A percentile compares a stretch with the other conserved stretches of the same genome.
phyloP scores from a whole-genome alignment of 441 rosid species.

The Euphorbia celastroides region DNA sequence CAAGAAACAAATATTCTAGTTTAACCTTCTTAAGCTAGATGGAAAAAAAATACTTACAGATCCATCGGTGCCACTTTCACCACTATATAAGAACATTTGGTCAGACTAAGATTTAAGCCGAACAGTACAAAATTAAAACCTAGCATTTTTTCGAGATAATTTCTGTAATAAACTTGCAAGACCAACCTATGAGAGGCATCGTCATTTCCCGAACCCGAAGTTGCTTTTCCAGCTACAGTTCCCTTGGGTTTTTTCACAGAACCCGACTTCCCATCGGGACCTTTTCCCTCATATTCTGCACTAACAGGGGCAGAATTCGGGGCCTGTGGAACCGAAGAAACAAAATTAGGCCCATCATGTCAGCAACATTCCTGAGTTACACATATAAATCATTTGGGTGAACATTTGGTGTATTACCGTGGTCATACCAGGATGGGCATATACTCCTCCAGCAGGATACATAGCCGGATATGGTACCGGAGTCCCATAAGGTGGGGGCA shows the following conservation, averaged over 20 bases:
- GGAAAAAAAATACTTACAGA: constrained; percentile 30
- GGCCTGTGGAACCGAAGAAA: constrained; percentile 33
- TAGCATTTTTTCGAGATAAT: neutral
- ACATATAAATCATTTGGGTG: neutral
- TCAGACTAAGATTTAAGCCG: constrained; percentile 5
- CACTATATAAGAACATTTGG: constrained; percentile 42
- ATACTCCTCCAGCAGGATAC: constrained; percentile 88
- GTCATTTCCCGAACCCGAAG: constrained; percentile 93
- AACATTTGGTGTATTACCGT: constrained; percentile 40
- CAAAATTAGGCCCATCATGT: neutral
- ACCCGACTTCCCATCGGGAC: constrained; percentile 38
- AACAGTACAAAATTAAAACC: neutral
- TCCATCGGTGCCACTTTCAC: constrained; percentile 84
- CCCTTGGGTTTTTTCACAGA: constrained; percentile 68
- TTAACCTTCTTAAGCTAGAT: constrained; percentile 11
- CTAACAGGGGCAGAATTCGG: constrained; percentile 45
- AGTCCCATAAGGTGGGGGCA: constrained; percentile 89
- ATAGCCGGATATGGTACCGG: constrained; percentile 91
- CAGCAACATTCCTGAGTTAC: neutral
- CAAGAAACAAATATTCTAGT: constrained; percentile 25
- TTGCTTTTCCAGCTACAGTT: constrained; percentile 47
- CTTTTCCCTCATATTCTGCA: constrained; percentile 47
- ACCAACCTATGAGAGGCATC: constrained; percentile 75
- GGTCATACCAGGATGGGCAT: constrained; percentile 82
- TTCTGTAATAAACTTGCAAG: constrained; percentile 8